Percentiles rank a stretch among this genome's conserved stretches.
These are phyloP conservation scores for Scedosporium boydii DNA, from an alignment of 2,329 filamentous ascomycete genomes.

Conservation along the genomic window DNA sequence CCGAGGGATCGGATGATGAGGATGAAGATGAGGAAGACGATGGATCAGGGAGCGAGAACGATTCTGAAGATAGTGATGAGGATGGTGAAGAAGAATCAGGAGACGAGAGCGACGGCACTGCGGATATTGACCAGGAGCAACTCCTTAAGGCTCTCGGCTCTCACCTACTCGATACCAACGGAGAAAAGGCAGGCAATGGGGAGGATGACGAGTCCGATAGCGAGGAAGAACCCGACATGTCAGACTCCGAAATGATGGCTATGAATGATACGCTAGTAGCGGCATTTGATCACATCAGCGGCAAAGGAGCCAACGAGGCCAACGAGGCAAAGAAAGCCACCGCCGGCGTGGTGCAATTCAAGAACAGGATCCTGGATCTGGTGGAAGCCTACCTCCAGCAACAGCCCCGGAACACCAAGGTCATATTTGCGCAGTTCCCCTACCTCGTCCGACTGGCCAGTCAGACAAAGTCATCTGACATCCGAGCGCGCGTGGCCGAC, in stretches of 20 bases:
- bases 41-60: neutral
- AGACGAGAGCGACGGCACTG: slow-evolving; percentile 2
- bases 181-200: slow-evolving; percentile 43
- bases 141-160: slow-evolving; percentile 3
- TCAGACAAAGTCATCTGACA: slow-evolving; percentile 63
- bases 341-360: slow-evolving; percentile 85
- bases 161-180: slow-evolving; percentile 34
- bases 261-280: slow-evolving; percentile 75
- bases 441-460: slow-evolving; percentile 68
- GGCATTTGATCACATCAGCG: slow-evolving; percentile 71
- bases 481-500: slow-evolving; percentile 63
- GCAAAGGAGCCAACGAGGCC: slow-evolving; percentile 55
- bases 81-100: neutral
- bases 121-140: neutral
- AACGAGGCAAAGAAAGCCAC: slow-evolving; percentile 81
- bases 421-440: slow-evolving; percentile 61
- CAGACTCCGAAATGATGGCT: slow-evolving; percentile 74
- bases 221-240: slow-evolving; percentile 94
- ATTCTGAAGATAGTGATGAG: neutral
- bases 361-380: slow-evolving; percentile 83
- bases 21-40: neutral
- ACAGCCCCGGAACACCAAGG: slow-evolving; percentile 55
- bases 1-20: slow-evolving; percentile 1
- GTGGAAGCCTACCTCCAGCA: slow-evolving; percentile 73
- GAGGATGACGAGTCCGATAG: slow-evolving; percentile 53